These are phyloP conservation scores for Penicillium tannophilum DNA, from an alignment of 495 filamentous ascomycete species.

Conservation along the genomic window DNA sequence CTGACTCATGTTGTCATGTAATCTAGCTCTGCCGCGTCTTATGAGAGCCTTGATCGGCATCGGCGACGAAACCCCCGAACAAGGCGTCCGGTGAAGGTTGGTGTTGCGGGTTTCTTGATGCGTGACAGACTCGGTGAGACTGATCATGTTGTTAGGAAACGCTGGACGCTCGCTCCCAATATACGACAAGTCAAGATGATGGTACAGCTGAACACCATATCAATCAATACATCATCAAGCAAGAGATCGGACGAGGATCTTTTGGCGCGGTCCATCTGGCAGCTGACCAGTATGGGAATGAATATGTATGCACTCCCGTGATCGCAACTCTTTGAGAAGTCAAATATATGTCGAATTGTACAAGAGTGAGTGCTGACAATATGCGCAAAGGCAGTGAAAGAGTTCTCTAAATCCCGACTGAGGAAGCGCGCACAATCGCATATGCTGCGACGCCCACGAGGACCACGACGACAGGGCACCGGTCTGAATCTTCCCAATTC, in stretches of 20 bases:
- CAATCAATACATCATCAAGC: constrained; percentile 92
- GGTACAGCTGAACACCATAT: constrained; percentile 77
- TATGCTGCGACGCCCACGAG: constrained; percentile 72
- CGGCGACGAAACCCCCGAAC: constrained; percentile 71
- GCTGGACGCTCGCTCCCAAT: constrained; percentile 84
- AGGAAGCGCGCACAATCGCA: constrained; percentile 93
- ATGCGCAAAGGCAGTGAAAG: constrained; percentile 78
- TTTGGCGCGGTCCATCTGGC: constrained; percentile 94
- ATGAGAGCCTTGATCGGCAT: constrained; percentile 72
- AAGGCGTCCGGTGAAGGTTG: constrained; percentile 71
- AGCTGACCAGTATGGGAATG: constrained; percentile 83
- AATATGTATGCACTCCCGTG: constrained; percentile 72
- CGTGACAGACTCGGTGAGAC: constrained; percentile 20
- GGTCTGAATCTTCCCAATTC: constrained; percentile 58
- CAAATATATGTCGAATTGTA: neutral
- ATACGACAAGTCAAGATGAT: constrained; percentile 82
- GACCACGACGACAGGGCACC: constrained; percentile 52
- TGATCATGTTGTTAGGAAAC: constrained; percentile 68
- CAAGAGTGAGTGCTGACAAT: constrained; percentile 1
- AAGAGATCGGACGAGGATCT: constrained; percentile 94
- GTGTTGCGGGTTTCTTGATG: constrained; percentile 17
- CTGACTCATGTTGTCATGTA: neutral
- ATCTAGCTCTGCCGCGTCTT: constrained; percentile 51
- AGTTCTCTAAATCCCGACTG: constrained; percentile 91
- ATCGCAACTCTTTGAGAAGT: neutral